phyloP scores from a whole-genome alignment of 2,329 filamentous ascomycete species.

The Claviceps sp. region DNA sequence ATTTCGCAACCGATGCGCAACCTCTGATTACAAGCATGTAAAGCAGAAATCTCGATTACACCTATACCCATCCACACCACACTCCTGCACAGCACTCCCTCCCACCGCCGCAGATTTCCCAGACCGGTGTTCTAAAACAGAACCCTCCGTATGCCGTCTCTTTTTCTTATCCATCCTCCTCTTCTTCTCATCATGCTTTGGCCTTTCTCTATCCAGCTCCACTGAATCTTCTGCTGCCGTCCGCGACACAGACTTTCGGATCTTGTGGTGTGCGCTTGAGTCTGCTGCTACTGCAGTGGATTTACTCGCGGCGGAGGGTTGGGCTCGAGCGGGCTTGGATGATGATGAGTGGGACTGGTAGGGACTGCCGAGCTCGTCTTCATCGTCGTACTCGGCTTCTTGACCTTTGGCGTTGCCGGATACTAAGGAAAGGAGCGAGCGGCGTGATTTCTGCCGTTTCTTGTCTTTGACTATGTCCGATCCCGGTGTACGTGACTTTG shows the following conservation, averaged over 20 bases:
- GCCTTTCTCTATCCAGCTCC: conserved; percentile 14
- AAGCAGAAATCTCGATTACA: conserved; percentile 49
- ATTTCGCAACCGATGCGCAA: neutral
- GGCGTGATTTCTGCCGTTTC: conserved; percentile 2
- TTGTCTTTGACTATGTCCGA: neutral
- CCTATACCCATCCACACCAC: conserved; percentile 40
- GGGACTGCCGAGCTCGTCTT: conserved; percentile 1
- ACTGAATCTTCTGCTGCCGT: conserved; percentile 16
- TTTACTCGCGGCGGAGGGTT: conserved; percentile 6
- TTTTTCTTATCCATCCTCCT: conserved; percentile 2
- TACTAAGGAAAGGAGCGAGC: conserved; percentile 1
- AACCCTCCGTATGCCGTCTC: conserved; percentile 3
- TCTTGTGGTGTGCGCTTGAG: conserved; percentile 8
- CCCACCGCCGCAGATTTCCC: conserved; percentile 30
- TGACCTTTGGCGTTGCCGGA: neutral
- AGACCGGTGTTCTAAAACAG: conserved; percentile 10
- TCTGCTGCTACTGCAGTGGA: conserved; percentile 7
- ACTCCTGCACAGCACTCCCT: conserved; percentile 31
- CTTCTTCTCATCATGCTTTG: conserved; percentile 2
- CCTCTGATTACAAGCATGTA: conserved; percentile 26
- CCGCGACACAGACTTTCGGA: conserved; percentile 16
- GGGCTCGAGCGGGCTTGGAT: conserved; percentile 5
- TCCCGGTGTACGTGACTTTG: neutral
- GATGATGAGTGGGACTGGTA: conserved; percentile 7
- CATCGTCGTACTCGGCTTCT: conserved; percentile 1